Conservation (phyloP, 805 yeast genomes). For the Yarrowia alimentaria region DNA sequence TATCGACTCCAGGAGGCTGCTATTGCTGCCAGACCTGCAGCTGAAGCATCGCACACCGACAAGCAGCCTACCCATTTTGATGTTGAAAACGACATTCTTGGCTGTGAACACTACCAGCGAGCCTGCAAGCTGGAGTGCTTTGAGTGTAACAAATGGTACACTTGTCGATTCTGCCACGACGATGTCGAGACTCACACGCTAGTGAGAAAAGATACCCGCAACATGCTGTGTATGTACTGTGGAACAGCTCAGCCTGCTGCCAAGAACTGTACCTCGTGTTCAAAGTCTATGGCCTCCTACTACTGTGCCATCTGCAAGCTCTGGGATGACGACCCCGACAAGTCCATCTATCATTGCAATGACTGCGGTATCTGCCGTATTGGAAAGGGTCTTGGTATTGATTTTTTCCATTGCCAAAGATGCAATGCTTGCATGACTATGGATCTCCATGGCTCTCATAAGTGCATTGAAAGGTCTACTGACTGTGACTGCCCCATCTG, state of each 20-base stretch:
- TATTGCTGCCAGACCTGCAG: background rate
- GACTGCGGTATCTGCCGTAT: conserved; percentile 91
- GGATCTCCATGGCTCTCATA: conserved; percentile 71
- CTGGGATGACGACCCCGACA: conserved; percentile 72
- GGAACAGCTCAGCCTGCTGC: conserved; percentile 70
- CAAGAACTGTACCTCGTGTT: conserved; percentile 68
- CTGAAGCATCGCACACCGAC: conserved; percentile 32
- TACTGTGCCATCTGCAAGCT: conserved; percentile 75
- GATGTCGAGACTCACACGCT: conserved; percentile 58
- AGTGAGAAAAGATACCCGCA: conserved; percentile 55
- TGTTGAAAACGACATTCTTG: conserved; percentile 47
- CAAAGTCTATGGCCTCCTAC: conserved; percentile 64
- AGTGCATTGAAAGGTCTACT: conserved; percentile 82
- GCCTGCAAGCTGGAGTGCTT: conserved; percentile 83
- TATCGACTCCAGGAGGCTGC: conserved; percentile 29
- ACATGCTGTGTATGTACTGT: conserved; percentile 81
- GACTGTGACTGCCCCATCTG: conserved; percentile 93
- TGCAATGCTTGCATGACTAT: conserved; percentile 88
- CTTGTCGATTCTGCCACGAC: conserved; percentile 81
- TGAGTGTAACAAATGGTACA: conserved; percentile 67
- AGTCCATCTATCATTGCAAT: conserved; percentile 87
- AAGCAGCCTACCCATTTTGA: conserved; percentile 53
- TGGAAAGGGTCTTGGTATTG: conserved; percentile 84
- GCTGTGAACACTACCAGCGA: conserved; percentile 81
- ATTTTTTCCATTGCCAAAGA: conserved; percentile 85